A percentile compares a stretch with the other conserved stretches of the same genome.
Conservation (phyloP, 2,329 filamentous ascomycete species). For the Sporothrix protearum region DNA sequence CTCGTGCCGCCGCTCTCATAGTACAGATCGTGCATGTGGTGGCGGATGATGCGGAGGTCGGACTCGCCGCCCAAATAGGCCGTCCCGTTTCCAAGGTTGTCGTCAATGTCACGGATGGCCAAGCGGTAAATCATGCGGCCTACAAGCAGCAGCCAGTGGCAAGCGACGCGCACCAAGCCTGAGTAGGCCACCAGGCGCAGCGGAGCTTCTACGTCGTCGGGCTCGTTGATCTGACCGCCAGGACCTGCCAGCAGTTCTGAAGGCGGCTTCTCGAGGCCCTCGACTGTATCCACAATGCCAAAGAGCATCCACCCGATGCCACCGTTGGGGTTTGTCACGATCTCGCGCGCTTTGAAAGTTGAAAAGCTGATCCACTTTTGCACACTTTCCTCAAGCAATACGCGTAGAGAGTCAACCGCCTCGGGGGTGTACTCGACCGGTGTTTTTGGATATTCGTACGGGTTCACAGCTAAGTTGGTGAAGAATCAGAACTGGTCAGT, state of each 20-base stretch:
- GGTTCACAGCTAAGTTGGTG: too few relatives aligned
- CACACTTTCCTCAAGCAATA: too few relatives aligned
- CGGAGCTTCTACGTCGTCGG: background rate
- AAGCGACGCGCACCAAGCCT: background rate
- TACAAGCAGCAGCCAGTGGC: background rate
- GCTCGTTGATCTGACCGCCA: background rate
- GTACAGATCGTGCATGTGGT: background rate
- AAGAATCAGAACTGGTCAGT: too few relatives aligned
- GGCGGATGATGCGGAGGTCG: background rate
- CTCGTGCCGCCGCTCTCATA: background rate
- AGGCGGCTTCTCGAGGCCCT: background rate
- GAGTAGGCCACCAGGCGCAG: background rate
- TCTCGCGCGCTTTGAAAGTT: background rate
- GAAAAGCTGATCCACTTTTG: background rate
- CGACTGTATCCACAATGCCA: background rate
- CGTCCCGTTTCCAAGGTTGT: background rate
- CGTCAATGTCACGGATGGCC: constrained; percentile 1
- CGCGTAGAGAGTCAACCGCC: too few relatives aligned
- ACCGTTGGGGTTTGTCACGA: too few relatives aligned
- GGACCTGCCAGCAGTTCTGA: background rate
- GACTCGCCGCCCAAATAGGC: background rate
- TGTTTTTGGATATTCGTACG: too few relatives aligned
- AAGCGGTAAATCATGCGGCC: background rate
- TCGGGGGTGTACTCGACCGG: too few relatives aligned
- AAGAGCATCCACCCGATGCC: background rate